Evolutionary conservation across 1,284 basidiomycete species (phyloP), one percentile per base, ranked within the genome.

Genomic region (Puccinia novopanici): DNA sequence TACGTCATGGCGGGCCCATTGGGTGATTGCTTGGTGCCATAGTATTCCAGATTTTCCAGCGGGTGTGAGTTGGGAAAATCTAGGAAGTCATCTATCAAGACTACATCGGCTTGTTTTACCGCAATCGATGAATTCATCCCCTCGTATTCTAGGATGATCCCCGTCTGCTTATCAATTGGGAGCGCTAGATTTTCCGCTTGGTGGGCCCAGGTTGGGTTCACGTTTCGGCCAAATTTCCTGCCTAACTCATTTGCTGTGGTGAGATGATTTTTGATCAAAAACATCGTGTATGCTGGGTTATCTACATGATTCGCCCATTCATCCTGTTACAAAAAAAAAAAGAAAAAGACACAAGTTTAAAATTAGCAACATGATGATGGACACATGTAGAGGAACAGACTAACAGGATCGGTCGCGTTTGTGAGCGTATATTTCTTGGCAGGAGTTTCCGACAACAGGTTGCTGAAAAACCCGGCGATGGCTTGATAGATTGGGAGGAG

Each of bases 61-160:
- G 82, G 65, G 57, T 81, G 52, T 17, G 80, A 61, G 34, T 73
- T 65, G 6, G 75, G 37, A 72, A 81, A 83, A 52, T 84, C 84
- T 68, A 83, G 82, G 2, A 84, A 84, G 67, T 85, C 84, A 10
- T 81, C 82, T 37, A 85, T 81, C 13, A 85, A 82, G 24, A 82
- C 82, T 24, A 84, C 83, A 48, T 85, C 84, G 13, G 84, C 84
- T 61, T 85, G 84, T 80, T 85, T 85, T 67, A 84, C 82, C 13
- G 57, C 65, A 4, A 82, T 82, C 2, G 82, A 75, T 27, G 78
- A 81, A 65, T 83, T 84, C 65, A 83, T 83, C 2, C 83, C 83
- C 45, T 84, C 83, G 40, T 81, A 84, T 67, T 84, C 84, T 45
- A 84, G 73, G 22, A 84, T 54, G 55, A 84, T 83, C 13, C 80